Evolutionary conservation across 1,139 yeast genomes (phyloP).

Genomic region (Yamadazyma triangularis): DNA sequence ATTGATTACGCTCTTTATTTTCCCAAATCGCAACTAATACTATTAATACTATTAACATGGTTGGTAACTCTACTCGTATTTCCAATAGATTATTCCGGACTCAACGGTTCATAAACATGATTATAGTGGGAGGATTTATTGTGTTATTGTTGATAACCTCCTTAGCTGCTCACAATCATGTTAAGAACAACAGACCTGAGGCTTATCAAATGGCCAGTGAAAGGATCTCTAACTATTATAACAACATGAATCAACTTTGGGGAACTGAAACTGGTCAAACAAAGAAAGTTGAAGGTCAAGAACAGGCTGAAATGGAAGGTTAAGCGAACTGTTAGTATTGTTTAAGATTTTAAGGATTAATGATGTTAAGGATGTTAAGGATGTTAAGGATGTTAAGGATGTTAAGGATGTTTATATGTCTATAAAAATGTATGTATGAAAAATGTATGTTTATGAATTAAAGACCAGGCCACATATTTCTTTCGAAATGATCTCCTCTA

Average conservation of each 20-base stretch:
- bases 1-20: too few species aligned
- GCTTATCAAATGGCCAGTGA: slow-evolving; percentile 13
- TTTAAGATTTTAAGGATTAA: too few species aligned
- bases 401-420: too few species aligned
- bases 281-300: too few species aligned
- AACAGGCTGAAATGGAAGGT: slow-evolving; percentile 1
- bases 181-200: slow-evolving; percentile 9
- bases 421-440: too few species aligned
- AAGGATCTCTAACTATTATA: slow-evolving; percentile 9
- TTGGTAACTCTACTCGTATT: slow-evolving; percentile 27
- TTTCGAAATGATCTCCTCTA: slow-evolving; percentile 43
- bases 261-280: slow-evolving; percentile 1
- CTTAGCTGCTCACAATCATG: slow-evolving; percentile 18
- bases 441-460: too few species aligned
- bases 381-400: too few species aligned
- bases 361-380: too few species aligned
- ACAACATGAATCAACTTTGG: slow-evolving; percentile 4
- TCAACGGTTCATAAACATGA: slow-evolving; percentile 20
- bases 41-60: slow-evolving; percentile 9
- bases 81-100: slow-evolving; percentile 27
- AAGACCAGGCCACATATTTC: slow-evolving; percentile 38
- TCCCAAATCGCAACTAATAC: too few species aligned
- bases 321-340: too few species aligned
- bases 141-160: slow-evolving; percentile 20
- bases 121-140: slow-evolving; percentile 19